Conservation (phyloP, 257 asterid genomes). For the Rubia yunnanensis region DNA sequence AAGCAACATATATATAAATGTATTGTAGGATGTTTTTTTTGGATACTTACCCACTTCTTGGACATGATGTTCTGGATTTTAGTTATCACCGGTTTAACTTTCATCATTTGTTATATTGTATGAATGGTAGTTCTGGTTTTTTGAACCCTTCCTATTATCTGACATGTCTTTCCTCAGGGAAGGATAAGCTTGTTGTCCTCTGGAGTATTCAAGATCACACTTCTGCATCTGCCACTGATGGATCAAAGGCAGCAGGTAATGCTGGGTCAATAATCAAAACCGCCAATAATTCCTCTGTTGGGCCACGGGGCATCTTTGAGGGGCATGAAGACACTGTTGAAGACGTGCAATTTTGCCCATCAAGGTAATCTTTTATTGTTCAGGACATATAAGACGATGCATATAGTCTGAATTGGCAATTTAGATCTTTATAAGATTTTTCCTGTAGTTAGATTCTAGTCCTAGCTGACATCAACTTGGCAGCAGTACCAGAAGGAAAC, state of each 20-base stretch:
- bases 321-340: conserved; percentile 96
- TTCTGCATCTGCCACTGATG: conserved; percentile 65
- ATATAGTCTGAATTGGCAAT: neutral
- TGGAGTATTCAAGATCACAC: conserved; percentile 98
- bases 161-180: conserved; percentile 42
- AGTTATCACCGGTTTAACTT: neutral
- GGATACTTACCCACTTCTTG: neutral
- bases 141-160: neutral
- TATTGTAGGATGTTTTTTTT: neutral
- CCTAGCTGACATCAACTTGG: neutral
- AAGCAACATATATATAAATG: no score
- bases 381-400: neutral
- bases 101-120: neutral
- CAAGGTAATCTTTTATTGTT: conserved; percentile 48
- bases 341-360: conserved; percentile 96
- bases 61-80: neutral
- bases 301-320: conserved; percentile 81
- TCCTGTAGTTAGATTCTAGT: neutral
- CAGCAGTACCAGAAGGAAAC: neutral
- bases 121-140: neutral
- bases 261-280: conserved; percentile 59
- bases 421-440: neutral
- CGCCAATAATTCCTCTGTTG: conserved; percentile 71
- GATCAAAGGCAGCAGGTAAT: conserved; percentile 44
- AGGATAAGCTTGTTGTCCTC: conserved; percentile 86